phyloP scores from a whole-genome alignment of 2,329 filamentous ascomycete species.

The Cytospora chrysosperma region DNA sequence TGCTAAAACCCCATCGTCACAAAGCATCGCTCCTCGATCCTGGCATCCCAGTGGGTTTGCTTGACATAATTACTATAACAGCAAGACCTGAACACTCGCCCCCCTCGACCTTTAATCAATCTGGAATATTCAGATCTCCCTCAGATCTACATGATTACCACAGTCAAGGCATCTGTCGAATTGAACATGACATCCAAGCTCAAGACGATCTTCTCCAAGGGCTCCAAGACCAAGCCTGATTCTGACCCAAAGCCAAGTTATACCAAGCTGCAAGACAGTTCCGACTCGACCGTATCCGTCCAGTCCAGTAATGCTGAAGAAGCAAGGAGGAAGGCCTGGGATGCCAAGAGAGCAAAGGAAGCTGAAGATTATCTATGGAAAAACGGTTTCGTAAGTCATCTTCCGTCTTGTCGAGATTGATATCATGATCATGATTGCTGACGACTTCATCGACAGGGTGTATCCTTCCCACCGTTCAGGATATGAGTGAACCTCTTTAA shows the following conservation, averaged over 20 bases:
- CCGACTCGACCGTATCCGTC: neutral
- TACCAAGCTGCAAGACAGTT: neutral
- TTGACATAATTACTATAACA: too few relatives aligned
- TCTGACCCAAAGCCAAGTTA: neutral
- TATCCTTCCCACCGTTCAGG: neutral
- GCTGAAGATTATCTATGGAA: conserved; percentile 18
- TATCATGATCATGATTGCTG: neutral
- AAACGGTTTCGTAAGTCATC: conserved; percentile 17
- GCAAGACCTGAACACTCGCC: too few relatives aligned
- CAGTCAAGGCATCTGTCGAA: neutral
- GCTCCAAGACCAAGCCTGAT: conserved; percentile 6
- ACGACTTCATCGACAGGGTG: neutral
- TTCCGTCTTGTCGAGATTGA: neutral
- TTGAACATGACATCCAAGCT: conserved; percentile 12
- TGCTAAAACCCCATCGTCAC: neutral
- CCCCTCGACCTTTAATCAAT: too few relatives aligned
- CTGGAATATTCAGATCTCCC: neutral
- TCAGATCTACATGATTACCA: neutral
- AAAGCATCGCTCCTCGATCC: neutral
- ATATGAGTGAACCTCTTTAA: neutral
- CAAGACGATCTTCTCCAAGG: conserved; percentile 15
- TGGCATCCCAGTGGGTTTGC: neutral
- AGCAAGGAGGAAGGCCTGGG: conserved; percentile 13
- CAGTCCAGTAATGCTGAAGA: neutral
- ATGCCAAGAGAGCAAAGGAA: conserved; percentile 14